Conservation (phyloP, 2,329 filamentous ascomycete species). For the Conoideocrella luteorostrata region DNA sequence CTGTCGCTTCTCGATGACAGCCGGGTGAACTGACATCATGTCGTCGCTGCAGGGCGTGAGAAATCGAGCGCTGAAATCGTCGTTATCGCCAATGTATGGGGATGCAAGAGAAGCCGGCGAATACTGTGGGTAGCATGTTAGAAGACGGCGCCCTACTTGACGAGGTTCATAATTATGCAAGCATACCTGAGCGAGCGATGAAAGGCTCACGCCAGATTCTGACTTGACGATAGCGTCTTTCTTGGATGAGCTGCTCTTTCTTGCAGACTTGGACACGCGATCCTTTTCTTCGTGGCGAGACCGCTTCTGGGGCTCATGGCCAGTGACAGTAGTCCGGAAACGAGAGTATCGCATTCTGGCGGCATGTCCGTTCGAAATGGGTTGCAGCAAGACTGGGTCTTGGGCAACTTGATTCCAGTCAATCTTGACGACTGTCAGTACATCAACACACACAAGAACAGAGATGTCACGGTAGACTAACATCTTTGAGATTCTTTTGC, state of each 20-base stretch:
- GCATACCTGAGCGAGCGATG: conserved; percentile 24
- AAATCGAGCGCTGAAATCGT: conserved; percentile 34
- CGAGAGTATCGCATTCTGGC: conserved; percentile 55
- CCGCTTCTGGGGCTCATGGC: conserved; percentile 41
- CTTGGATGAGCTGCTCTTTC: conserved; percentile 25
- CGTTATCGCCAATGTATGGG: conserved; percentile 29
- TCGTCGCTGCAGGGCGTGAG: conserved; percentile 52
- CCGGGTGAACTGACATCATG: conserved; percentile 24
- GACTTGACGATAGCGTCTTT: conserved; percentile 34
- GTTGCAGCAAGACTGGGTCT: conserved; percentile 45
- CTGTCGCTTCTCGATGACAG: conserved; percentile 20
- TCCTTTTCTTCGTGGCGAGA: conserved; percentile 36
- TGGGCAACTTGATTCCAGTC: conserved; percentile 53
- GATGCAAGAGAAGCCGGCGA: conserved; percentile 31
- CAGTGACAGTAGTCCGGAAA: conserved; percentile 41
- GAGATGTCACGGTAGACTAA: conserved; percentile 28
- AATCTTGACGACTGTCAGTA: conserved; percentile 34
- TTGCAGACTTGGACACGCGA: conserved; percentile 38
- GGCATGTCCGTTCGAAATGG: conserved; percentile 54
- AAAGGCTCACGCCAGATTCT: conserved; percentile 26
- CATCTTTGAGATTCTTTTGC: conserved; percentile 55
- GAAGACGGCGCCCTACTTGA: not conserved
- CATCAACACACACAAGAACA: not conserved
- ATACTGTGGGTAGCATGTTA: conserved; percentile 20
- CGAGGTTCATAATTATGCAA: not conserved